phyloP scores from a whole-genome alignment of 371 early-diverging fungal species.

The Phascolomyces articulosus region DNA sequence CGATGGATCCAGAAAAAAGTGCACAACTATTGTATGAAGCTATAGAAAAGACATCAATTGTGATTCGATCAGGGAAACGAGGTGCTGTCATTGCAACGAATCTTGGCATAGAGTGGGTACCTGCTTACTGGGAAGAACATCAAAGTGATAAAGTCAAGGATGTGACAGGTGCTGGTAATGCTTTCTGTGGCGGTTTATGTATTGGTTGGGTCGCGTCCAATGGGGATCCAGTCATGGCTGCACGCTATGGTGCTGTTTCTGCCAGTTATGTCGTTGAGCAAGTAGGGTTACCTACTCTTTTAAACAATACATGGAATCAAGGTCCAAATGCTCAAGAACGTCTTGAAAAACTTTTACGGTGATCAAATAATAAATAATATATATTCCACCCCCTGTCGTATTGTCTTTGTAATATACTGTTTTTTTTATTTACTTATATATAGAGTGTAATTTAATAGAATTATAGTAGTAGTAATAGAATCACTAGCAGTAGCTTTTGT shows the following conservation, averaged over 20 bases:
- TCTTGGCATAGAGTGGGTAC: slow-evolving; percentile 26
- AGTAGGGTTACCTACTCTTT: slow-evolving; percentile 38
- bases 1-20: background rate
- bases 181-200: slow-evolving; percentile 38
- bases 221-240: slow-evolving; percentile 29
- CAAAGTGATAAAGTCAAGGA: slow-evolving; percentile 27
- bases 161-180: slow-evolving; percentile 56
- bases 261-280: slow-evolving; percentile 51
- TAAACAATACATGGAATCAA: slow-evolving; percentile 32
- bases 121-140: slow-evolving; percentile 37
- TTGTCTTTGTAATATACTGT: no score
- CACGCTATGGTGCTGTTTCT: slow-evolving; percentile 43
- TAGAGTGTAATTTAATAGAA: no score
- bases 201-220: slow-evolving; percentile 35
- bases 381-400: background rate
- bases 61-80: slow-evolving; percentile 38
- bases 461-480: no score
- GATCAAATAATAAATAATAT: background rate
- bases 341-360: slow-evolving; percentile 7
- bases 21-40: background rate
- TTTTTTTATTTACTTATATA: no score
- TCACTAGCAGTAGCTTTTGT: no score
- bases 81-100: slow-evolving; percentile 27
- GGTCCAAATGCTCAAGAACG: slow-evolving; percentile 29
- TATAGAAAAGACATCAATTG: background rate